Evolutionary conservation across 169 alveolate species (phyloP), one percentile per base, ranked within the genome.

Genomic region (Babesia bigemina): DNA sequence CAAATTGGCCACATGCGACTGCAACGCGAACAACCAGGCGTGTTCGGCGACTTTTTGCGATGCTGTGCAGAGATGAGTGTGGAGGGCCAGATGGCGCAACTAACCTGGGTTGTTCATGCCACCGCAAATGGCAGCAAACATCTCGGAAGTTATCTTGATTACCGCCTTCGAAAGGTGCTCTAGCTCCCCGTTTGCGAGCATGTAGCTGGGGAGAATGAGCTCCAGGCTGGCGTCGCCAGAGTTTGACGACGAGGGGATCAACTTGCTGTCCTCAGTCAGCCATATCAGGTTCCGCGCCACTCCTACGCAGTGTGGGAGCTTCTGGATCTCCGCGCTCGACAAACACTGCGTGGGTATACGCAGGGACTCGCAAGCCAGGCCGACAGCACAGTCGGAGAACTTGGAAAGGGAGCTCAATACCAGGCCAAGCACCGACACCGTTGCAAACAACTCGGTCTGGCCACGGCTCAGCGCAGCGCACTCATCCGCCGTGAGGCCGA

Each of bases 221-320:
- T 83, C 69, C 26, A 33, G 71, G 16, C 63, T 70, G 52, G 42
- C 1, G 26, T 58, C 48, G 4, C 63, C 42, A 2, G 29, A 11
- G 3, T 10, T 17, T 9, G 57, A 9, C 62, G 75, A 53, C 26
- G 70, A 57, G 13, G 76, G 84, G 11, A 74, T 70, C 58, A 74
- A 21, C 72, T 83, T 83, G 52, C 90, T 83, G 63, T 83, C 90
- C 48, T 83, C 86, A 0, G 86, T 73, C 52, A 83, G 70, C 90
- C 90, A 83, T 21, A 74, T 13, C 36, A 83, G 50, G 60, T 83
- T 73, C 69, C 90, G 28, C 29, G 63, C 75, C 17, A 71, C 70
- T 19, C 59, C 75, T 62, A 70, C 49, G 52, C 52, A 63, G 63
- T 75, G 39, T 0, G 90, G 90, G 36, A 83, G 55, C 62, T 73